Base-by-base conservation (phyloP, 2,329 filamentous ascomycete genomes). In the Paecilomyces dactylethromorphus region DNA sequence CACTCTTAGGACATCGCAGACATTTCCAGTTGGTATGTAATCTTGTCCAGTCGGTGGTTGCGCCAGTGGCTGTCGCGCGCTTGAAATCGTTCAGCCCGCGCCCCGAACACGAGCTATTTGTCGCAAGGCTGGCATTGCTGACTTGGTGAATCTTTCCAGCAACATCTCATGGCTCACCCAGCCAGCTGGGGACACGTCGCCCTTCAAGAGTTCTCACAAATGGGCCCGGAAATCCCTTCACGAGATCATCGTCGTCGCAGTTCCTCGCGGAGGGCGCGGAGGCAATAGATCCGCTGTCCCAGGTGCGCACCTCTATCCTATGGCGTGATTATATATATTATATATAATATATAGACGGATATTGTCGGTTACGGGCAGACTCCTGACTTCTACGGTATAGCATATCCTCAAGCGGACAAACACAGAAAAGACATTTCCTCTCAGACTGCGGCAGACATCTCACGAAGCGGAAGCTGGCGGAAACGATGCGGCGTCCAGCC, bases 351-450 rank as follows among this genome's bases (percentile, higher is more conserved):
- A 35, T 33, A 53, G 55, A 58, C 60, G 39, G 59, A 57, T 21
- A 31, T 35, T 52, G 21, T 35, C 35, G 57, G 51, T 50, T 54
- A 54, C 26, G 33, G 53, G 45, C 53, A 58, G 39, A 39, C 35
- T 24, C 54, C 24, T 58, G 18, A 39, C 58, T 51, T 56, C n/a
- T 54, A 21, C 50, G 49, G 29, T 63, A 54, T 66, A 85, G 83
- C 84, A 87, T 66, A 87, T 87, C 53, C 78, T 89, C 56, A 81
- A 86, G 68, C 84, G 88, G 65, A 89, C 87, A 57, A 88, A 85
- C 67, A 87, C 86, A 50, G 81, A 84, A 58, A 80, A 79, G 56
- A 81, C 83, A 8, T 82, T 85, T 56, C 78, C 83, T 10, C 61
- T 74, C 29, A 79, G 72, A 62, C 59, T 74, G 55, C 70, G 74